These are phyloP conservation scores for Penicillium simplicissimum DNA, from an alignment of 495 filamentous ascomycete genomes.

Conservation along the genomic window DNA sequence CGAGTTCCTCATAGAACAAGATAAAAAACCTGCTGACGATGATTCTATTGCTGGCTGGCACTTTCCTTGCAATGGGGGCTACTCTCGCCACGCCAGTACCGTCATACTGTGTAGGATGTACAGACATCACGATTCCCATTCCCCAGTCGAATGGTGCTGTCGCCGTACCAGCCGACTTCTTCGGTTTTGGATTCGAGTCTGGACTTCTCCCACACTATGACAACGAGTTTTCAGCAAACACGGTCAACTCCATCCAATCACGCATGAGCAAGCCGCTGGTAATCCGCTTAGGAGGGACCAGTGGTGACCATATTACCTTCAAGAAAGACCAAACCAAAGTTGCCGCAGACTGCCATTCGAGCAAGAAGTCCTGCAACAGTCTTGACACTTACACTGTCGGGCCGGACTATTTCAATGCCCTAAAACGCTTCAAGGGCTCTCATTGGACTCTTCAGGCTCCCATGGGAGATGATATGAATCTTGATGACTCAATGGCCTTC, in stretches of 20 bases:
- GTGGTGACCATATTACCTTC: conserved; percentile 19
- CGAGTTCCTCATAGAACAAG: background rate
- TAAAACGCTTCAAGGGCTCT: conserved; percentile 17
- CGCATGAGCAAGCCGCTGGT: conserved; percentile 21
- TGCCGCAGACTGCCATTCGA: background rate
- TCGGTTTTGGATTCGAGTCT: conserved; percentile 29
- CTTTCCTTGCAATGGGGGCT: background rate
- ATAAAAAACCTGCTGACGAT: background rate
- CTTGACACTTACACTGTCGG: conserved; percentile 19
- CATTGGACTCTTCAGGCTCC: conserved; percentile 30
- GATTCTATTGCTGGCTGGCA: background rate
- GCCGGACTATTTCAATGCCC: conserved; percentile 23
- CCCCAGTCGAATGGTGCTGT: conserved; percentile 4
- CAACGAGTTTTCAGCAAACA: conserved; percentile 24
- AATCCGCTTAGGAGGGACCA: conserved; percentile 29
- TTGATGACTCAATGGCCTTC: conserved; percentile 18
- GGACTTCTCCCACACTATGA: conserved; percentile 18
- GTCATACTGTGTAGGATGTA: background rate
- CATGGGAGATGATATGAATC: conserved; percentile 12
- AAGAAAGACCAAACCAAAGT: background rate
- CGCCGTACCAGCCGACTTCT: conserved; percentile 24
- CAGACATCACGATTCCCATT: background rate
- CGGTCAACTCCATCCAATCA: conserved; percentile 19
- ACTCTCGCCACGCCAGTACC: background rate
- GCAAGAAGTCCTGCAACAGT: background rate